These are phyloP conservation scores for Cavenderia fasciculata DNA, from an alignment of 78 protist genomes.

Conservation along the genomic window DNA sequence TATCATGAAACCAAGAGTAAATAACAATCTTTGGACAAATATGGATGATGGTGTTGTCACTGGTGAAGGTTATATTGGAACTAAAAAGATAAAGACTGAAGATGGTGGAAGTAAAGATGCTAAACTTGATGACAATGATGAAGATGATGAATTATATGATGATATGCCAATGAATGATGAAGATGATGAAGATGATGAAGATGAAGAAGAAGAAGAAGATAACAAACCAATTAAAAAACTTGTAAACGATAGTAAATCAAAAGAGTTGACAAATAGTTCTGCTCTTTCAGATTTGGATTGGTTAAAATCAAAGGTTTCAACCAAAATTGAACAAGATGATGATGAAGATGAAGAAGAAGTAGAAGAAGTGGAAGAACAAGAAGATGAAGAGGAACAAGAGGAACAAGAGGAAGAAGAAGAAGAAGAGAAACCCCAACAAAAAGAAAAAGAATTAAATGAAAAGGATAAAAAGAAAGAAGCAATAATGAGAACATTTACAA, in stretches of 20 bases:
- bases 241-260: constrained; percentile 26
- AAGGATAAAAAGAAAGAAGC: neutral
- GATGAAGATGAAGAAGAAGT: neutral
- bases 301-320: constrained; percentile 35
- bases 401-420: constrained; percentile 8
- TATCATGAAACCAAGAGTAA: neutral
- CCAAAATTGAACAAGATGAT: neutral
- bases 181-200: neutral
- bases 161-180: constrained; percentile 13
- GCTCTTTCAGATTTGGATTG: constrained; percentile 63
- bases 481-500: constrained; percentile 16
- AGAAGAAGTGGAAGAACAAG: neutral
- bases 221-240: neutral
- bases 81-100: neutral
- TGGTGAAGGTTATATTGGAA: neutral
- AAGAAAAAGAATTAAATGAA: constrained; percentile 9
- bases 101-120: neutral
- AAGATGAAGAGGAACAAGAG: constrained; percentile 4
- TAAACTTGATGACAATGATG: neutral
- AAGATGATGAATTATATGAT: constrained; percentile 5
- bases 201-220: neutral
- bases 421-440: neutral
- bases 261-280: too few relatives aligned
- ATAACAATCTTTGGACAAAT: constrained; percentile 32
- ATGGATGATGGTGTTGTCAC: neutral